phyloP scores from a whole-genome alignment of 1,284 basidiomycete genomes.

The Fomes fomentarius region DNA sequence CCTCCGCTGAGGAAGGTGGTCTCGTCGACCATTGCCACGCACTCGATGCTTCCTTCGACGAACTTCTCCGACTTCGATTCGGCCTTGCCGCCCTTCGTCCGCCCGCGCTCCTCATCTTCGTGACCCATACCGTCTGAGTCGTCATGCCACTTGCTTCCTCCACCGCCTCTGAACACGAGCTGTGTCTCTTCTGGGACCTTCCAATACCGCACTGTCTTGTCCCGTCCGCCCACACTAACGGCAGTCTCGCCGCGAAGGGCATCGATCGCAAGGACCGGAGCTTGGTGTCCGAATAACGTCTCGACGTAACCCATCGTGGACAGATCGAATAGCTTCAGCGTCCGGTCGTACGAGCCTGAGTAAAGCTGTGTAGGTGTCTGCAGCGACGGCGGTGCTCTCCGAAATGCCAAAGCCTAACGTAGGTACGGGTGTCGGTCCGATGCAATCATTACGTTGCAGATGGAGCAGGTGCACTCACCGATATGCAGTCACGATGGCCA shows the following conservation, averaged over 20 bases:
- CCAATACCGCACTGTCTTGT: conserved; percentile 95
- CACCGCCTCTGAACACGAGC: conserved; percentile 94
- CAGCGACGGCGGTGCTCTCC: conserved; percentile 67
- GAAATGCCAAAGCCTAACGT: conserved; percentile 74
- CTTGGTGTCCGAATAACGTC: conserved; percentile 98
- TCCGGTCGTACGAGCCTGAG: conserved; percentile 89
- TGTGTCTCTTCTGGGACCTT: conserved; percentile 97
- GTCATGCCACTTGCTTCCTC: conserved; percentile 76
- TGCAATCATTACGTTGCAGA: not conserved
- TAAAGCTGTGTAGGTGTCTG: conserved; percentile 66
- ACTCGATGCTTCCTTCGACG: conserved; percentile 91
- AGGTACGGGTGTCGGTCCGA: conserved; percentile 16
- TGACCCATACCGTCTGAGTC: conserved; percentile 77
- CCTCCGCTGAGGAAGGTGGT: conserved; percentile 92
- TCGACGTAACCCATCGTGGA: conserved; percentile 90
- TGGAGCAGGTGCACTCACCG: conserved; percentile 53
- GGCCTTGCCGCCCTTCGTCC: conserved; percentile 36
- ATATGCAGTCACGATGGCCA: conserved; percentile 87
- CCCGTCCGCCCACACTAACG: conserved; percentile 87
- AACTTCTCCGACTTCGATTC: conserved; percentile 53
- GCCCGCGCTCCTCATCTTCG: conserved; percentile 46
- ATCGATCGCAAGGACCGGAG: conserved; percentile 80
- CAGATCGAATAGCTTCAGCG: conserved; percentile 90
- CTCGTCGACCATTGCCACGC: conserved; percentile 94
- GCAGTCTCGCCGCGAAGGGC: conserved; percentile 84